A percentile compares a stretch with the other conserved stretches of the same genome.
Conservation (phyloP, 2,329 filamentous ascomycete species). For the Helicocarpus griseus region DNA sequence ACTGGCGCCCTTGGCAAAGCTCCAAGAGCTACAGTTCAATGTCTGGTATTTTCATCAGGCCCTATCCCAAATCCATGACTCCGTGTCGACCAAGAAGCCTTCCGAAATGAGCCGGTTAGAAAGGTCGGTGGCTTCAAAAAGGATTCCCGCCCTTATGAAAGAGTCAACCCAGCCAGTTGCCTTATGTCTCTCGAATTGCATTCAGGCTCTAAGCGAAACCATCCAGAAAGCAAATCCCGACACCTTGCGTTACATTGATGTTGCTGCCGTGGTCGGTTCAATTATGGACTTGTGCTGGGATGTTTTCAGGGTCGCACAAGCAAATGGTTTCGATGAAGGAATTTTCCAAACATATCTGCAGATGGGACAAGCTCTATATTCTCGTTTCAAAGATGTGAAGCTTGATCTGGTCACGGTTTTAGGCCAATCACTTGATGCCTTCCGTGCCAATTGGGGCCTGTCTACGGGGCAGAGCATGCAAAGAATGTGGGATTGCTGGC, state of each 20-base stretch:
- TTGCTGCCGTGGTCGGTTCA: constrained; percentile 20
- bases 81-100: constrained; percentile 27
- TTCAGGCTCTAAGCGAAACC: constrained; percentile 26
- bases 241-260: constrained; percentile 15
- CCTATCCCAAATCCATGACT: constrained; percentile 23
- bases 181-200: constrained; percentile 28
- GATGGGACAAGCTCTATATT: constrained; percentile 26
- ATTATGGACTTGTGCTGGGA: constrained; percentile 41
- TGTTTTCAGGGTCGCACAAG: constrained; percentile 35
- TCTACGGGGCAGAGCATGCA: constrained; percentile 74
- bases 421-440: constrained; percentile 39
- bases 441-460: constrained; percentile 61
- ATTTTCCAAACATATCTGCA: constrained; percentile 46
- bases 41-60: constrained; percentile 26
- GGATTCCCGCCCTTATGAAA: constrained; percentile 32
- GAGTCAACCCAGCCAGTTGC: constrained; percentile 33
- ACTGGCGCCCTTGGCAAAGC: constrained; percentile 22
- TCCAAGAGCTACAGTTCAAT: constrained; percentile 30
- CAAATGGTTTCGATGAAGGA: constrained; percentile 40
- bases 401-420: constrained; percentile 20
- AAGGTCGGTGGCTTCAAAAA: constrained; percentile 30
- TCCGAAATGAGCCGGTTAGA: constrained; percentile 34
- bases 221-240: constrained; percentile 22
- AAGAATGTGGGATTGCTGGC: constrained; percentile 61
- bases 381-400: constrained; percentile 23